A percentile compares a stretch with the other conserved stretches of the same genome.
These are phyloP conservation scores for Catharanthus roseus DNA, from an alignment of 257 asterid species.

Conservation along the genomic window DNA sequence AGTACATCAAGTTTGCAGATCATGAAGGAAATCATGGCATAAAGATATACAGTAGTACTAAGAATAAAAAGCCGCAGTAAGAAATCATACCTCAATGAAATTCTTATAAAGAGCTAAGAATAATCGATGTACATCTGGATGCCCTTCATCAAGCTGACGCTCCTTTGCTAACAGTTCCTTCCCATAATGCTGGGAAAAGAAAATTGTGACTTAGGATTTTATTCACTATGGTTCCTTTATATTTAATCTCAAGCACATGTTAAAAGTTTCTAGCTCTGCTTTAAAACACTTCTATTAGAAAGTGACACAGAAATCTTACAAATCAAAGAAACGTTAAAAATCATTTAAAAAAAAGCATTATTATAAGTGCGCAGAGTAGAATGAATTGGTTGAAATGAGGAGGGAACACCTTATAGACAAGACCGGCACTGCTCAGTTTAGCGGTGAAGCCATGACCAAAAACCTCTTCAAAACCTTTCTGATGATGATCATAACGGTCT, in stretches of 20 bases:
- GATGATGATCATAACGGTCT: conserved; percentile 43
- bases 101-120: conserved; percentile 72
- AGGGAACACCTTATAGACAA: conserved; percentile 24
- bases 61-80: background rate
- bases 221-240: background rate
- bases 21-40: background rate
- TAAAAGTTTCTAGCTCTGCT: background rate
- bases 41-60: background rate
- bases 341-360: background rate
- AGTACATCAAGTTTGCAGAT: background rate
- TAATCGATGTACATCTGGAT: conserved; percentile 69
- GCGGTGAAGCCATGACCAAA: conserved; percentile 27
- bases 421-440: conserved; percentile 30
- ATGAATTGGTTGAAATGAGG: background rate
- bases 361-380: background rate
- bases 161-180: conserved; percentile 82
- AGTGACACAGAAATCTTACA: background rate
- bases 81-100: conserved; percentile 78
- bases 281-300: background rate
- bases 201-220: background rate
- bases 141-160: conserved; percentile 67
- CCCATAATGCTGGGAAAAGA: conserved; percentile 61
- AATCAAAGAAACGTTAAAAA: background rate
- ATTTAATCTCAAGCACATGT: background rate
- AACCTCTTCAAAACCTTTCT: conserved; percentile 24